Evolutionary conservation across 352 stramenopile genomes (phyloP).

Genomic region (Pythium utonaiense): DNA sequence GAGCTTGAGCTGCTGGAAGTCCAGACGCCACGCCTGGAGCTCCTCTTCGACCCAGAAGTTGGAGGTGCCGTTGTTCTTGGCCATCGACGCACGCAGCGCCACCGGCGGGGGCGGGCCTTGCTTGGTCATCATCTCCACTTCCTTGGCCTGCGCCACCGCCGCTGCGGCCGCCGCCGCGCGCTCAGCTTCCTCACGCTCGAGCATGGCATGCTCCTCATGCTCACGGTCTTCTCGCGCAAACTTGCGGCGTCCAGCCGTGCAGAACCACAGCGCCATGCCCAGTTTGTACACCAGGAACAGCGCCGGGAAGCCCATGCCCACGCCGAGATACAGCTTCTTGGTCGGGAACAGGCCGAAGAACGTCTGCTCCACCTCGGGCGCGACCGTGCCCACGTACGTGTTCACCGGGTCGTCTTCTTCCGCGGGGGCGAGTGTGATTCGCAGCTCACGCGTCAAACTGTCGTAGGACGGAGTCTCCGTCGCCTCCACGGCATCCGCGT

Average conservation of each 20-base stretch:
- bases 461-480: not conserved
- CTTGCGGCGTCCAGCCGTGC: constrained; percentile 21
- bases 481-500: not conserved
- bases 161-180: constrained; percentile 3
- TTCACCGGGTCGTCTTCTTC: constrained; percentile 7
- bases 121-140: not conserved
- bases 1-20: constrained; percentile 61
- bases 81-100: not conserved
- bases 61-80: constrained; percentile 8
- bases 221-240: constrained; percentile 22
- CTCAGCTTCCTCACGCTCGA: constrained; percentile 20
- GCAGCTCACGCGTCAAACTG: constrained; percentile 1
- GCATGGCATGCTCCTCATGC: constrained; percentile 12
- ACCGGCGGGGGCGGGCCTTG: not conserved
- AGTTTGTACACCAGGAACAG: constrained; percentile 28
- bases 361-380: constrained; percentile 17
- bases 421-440: constrained; percentile 8
- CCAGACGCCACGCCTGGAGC: constrained; percentile 57
- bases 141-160: constrained; percentile 6
- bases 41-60: constrained; percentile 72
- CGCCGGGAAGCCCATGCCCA: constrained; percentile 18
- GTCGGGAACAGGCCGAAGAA: constrained; percentile 29
- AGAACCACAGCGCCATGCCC: constrained; percentile 24
- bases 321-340: constrained; percentile 20
- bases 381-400: constrained; percentile 20